A percentile compares a stretch with the other conserved stretches of the same genome.
Evolutionary conservation across 2,329 filamentous ascomycete genomes (phyloP).

Genomic region (Arthrobotrys musiformis): DNA sequence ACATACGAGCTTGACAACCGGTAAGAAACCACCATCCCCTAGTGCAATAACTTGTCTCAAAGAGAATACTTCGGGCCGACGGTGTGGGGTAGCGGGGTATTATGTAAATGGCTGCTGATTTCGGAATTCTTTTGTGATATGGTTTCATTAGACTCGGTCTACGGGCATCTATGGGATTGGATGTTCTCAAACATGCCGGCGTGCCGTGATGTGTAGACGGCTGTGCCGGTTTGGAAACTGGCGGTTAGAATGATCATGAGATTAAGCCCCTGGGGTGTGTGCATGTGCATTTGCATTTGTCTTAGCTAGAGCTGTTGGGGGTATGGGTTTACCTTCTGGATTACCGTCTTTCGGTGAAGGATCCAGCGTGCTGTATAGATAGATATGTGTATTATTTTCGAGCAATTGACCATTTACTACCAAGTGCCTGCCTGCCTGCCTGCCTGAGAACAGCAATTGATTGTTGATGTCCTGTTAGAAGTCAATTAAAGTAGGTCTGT

Average conservation of each 20-base stretch:
- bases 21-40: conserved; percentile 2
- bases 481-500: no score
- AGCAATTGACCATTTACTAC: not conserved
- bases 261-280: not conserved
- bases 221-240: conserved; percentile 13
- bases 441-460: not conserved
- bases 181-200: conserved; percentile 67
- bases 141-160: conserved; percentile 72
- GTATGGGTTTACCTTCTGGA: not conserved
- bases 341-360: not conserved
- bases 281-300: conserved; percentile 14
- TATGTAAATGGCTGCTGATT: conserved; percentile 8
- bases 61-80: conserved; percentile 23
- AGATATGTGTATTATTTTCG: not conserved
- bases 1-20: conserved; percentile 74
- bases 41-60: not conserved
- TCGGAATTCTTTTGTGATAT: conserved; percentile 13
- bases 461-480: no score
- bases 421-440: not conserved
- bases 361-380: conserved; percentile 4
- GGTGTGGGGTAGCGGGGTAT: conserved; percentile 11
- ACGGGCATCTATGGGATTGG: conserved; percentile 75
- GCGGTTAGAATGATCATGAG: not conserved
- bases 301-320: not conserved
- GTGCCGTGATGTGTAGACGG: conserved; percentile 12